Base-by-base conservation (phyloP, 257 asterid genomes). In the Verbascum thapsus region DNA sequence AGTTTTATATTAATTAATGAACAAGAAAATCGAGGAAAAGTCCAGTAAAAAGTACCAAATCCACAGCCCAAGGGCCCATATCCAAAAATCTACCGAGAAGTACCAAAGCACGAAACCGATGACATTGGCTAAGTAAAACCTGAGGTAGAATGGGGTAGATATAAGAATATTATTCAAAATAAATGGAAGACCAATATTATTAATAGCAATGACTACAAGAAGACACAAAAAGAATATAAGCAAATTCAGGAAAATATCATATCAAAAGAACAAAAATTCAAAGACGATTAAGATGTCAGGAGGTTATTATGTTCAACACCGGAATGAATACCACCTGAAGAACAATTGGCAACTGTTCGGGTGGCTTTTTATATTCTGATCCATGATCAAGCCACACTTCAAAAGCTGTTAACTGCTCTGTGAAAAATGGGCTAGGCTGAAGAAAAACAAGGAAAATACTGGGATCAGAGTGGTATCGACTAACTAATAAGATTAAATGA, bases 341-440 rank as follows among this genome's bases (percentile, higher is more conserved):
- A 78, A 94, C 99, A 70, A 94, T 94, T 50, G 99, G 99, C 69
- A 94, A 76, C 85, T 90, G 99, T 55, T 94, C 99, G 4, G 97
- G 99, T 56, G 95, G 96, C 67, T 94, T 94, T 74, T 94, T 94
- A 68, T 78, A 75, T 71, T 94, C 94, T 53, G 99, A 94, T 72
- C 99, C 99, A 82, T 90, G 97, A 82, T 94, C 96, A 68, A 94
- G 97, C 99, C 99, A 94, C 59, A 94, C 95, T 76, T 94, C 99
- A 85, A 94, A 94, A 56, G 98, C 98, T 32, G 97, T 88, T 81
- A 92, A 78, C 85, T 83, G 89, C 70, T 80, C 86, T 10, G 86
- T 80, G 30, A 83, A 83, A 63, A 94, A 94, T 53, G 95, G 95
- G 75, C 99, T 94, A 8, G 96, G 96, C 99, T 94, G 95, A 66